phyloP scores from a whole-genome alignment of 495 filamentous ascomycete species.

The Choiromyces venosus region DNA sequence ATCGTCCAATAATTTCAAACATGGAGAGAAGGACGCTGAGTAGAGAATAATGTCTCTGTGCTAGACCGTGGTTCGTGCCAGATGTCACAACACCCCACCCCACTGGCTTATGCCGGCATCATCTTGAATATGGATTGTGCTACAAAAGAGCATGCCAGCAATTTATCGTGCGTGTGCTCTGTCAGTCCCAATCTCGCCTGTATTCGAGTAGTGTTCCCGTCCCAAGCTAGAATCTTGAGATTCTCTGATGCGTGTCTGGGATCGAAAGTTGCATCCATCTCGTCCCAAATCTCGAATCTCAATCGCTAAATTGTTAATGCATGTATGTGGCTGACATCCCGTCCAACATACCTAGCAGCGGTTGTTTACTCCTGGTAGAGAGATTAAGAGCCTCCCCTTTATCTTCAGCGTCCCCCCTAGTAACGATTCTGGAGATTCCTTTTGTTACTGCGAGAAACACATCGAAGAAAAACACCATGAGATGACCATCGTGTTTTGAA shows the following conservation, averaged over 20 bases:
- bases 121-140: background rate
- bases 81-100: background rate
- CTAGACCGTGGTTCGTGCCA: background rate
- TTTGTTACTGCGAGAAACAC: background rate
- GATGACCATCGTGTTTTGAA: background rate
- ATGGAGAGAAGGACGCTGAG: background rate
- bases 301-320: background rate
- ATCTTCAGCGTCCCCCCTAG: background rate
- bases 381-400: background rate
- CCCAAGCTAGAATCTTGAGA: background rate
- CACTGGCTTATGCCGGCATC: background rate
- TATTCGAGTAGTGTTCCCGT: background rate
- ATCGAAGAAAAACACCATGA: background rate
- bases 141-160: background rate
- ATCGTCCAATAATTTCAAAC: background rate
- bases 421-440: background rate
- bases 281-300: background rate
- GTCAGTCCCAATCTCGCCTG: background rate
- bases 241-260: background rate
- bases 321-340: background rate
- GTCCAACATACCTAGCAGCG: background rate
- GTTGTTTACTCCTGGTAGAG: background rate
- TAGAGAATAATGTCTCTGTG: background rate
- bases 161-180: background rate
- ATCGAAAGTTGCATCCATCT: background rate